A percentile compares a stretch with the other conserved stretches of the same genome.
Conservation (phyloP, 2,329 filamentous ascomycete species). For the Diaporthe citrichinensis region DNA sequence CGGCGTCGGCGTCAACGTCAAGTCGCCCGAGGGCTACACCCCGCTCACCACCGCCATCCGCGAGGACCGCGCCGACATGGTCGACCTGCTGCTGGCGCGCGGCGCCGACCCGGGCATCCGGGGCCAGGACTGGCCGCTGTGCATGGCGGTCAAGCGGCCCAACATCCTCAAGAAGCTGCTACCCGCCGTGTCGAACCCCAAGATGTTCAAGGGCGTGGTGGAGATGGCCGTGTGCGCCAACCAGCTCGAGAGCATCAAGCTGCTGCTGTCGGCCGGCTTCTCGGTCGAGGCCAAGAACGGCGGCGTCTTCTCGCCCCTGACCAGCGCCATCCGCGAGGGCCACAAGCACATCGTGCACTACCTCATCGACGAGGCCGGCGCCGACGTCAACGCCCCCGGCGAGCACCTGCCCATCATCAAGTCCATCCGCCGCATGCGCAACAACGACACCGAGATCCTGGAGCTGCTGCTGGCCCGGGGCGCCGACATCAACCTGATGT, state of each 20-base stretch:
- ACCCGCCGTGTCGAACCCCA: constrained; percentile 68
- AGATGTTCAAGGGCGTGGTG: constrained; percentile 75
- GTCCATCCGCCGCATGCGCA: constrained; percentile 71
- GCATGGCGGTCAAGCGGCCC: constrained; percentile 76
- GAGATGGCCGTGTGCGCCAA: constrained; percentile 78
- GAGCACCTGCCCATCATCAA: constrained; percentile 81
- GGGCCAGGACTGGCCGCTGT: constrained; percentile 79
- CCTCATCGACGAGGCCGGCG: constrained; percentile 72
- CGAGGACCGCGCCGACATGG: constrained; percentile 70
- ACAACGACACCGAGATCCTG: constrained; percentile 71
- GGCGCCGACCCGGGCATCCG: constrained; percentile 74
- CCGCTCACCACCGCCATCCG: constrained; percentile 76
- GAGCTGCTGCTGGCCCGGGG: constrained; percentile 74
- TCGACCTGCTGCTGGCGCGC: constrained; percentile 69
- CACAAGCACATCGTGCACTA: constrained; percentile 72
- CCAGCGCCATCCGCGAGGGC: constrained; percentile 75
- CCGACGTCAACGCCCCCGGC: constrained; percentile 76
- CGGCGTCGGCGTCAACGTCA: constrained; percentile 72
- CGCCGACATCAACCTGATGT: constrained; percentile 77
- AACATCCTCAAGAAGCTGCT: constrained; percentile 72
- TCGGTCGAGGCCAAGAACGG: constrained; percentile 80
- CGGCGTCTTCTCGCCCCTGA: constrained; percentile 79
- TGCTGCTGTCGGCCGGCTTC: constrained; percentile 74
- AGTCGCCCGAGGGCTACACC: constrained; percentile 69
- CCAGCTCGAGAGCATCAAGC: constrained; percentile 76